Conservation (phyloP, 108 stramenopile species). For the Ochromonas danica region DNA sequence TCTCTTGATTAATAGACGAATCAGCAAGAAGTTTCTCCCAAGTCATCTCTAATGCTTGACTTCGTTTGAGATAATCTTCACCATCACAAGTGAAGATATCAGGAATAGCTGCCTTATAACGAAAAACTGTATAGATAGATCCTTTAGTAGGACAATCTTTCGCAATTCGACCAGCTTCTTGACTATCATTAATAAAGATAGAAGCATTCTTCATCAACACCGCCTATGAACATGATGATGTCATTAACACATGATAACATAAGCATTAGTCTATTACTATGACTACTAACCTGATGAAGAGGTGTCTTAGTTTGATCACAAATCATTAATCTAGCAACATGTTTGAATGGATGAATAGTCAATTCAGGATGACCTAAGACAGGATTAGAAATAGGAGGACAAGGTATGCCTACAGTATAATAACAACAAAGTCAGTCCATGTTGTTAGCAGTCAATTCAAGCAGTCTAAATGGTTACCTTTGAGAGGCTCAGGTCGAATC, state of each 20-base stretch:
- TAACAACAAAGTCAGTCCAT: neutral
- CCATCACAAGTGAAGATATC: neutral
- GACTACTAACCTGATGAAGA: neutral
- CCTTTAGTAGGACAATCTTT: neutral
- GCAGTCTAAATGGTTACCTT: no score
- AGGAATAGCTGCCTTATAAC: neutral
- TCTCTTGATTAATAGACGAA: no score
- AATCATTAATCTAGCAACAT: neutral
- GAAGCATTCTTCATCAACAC: neutral
- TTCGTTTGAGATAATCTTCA: neutral
- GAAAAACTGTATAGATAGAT: neutral
- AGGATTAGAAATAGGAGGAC: neutral
- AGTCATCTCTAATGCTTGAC: no score
- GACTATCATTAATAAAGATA: neutral
- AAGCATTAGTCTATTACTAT: no score
- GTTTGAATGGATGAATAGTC: neutral
- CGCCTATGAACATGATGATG: no score
- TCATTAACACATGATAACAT: no score
- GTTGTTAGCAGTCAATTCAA: no score
- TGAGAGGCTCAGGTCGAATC: no score
- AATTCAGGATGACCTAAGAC: neutral
- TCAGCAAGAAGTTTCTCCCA: no score
- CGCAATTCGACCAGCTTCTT: neutral
- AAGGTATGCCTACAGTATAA: neutral
- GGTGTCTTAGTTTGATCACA: neutral